A percentile compares a stretch with the other conserved stretches of the same genome.
Conservation (phyloP, 2,329 filamentous ascomycete genomes). For the Arthrobotrys musiformis region DNA sequence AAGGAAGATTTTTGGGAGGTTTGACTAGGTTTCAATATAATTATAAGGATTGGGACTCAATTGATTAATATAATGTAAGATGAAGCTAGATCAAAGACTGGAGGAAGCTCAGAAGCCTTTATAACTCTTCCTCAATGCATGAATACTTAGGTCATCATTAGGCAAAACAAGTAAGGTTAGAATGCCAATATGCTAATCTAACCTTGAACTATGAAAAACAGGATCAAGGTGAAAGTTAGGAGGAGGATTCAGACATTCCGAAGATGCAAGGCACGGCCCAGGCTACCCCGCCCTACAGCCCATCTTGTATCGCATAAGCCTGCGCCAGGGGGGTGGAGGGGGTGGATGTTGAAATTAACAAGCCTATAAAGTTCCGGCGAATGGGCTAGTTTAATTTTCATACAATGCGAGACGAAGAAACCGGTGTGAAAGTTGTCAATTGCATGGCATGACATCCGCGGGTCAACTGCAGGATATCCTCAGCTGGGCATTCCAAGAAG, state of each 20-base stretch:
- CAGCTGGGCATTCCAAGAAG: conserved; percentile 11
- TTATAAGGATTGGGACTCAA: neutral
- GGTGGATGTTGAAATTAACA: too few species aligned
- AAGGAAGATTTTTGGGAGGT: neutral
- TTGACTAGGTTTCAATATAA: neutral
- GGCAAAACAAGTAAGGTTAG: neutral
- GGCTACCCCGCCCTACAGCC: conserved; percentile 46
- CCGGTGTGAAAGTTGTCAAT: conserved; percentile 11
- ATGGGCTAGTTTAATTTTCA: neutral
- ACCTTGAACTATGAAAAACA: neutral
- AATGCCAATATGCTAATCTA: neutral
- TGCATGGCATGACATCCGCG: conserved; percentile 16
- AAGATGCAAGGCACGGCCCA: conserved; percentile 47
- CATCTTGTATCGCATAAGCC: conserved; percentile 47
- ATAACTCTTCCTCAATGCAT: neutral
- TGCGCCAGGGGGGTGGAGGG: neutral
- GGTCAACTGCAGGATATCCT: neutral
- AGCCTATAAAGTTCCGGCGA: neutral
- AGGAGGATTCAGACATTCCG: neutral
- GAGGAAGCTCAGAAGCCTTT: neutral
- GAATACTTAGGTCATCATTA: neutral
- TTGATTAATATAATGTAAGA: neutral
- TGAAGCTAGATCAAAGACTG: neutral
- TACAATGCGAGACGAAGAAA: neutral
- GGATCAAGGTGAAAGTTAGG: too few species aligned